These are phyloP conservation scores for Citrus hindsii DNA, from an alignment of 345 rosid species.

Conservation along the genomic window DNA sequence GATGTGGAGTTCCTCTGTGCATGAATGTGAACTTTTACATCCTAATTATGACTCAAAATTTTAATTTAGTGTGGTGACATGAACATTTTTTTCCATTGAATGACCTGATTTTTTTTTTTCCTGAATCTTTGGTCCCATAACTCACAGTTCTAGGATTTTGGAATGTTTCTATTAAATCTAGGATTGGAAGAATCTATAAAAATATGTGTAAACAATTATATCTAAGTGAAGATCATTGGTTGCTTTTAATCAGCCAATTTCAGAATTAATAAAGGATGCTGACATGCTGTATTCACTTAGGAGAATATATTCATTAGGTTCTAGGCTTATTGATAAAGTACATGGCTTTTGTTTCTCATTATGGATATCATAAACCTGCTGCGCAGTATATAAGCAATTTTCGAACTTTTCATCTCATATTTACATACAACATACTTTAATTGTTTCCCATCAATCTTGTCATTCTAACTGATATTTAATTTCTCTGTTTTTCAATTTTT, in stretches of 20 bases:
- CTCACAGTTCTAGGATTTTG: background rate
- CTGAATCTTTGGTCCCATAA: background rate
- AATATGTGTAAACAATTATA: background rate
- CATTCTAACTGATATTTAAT: background rate
- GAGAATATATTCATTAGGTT: background rate
- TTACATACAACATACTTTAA: background rate
- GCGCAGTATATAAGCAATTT: background rate
- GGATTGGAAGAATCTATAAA: background rate
- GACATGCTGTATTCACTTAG: background rate
- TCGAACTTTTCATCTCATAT: background rate
- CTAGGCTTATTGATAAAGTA: background rate
- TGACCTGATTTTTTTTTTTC: background rate
- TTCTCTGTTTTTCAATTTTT: background rate
- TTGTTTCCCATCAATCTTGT: background rate
- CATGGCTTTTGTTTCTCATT: background rate
- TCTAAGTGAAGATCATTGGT: background rate
- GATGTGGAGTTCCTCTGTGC: background rate
- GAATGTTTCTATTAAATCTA: background rate
- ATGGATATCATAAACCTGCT: background rate
- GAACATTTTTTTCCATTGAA: background rate
- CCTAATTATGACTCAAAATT: background rate
- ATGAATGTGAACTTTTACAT: background rate
- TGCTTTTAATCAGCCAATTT: background rate
- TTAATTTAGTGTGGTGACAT: background rate
- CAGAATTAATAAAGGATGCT: background rate